Evolutionary conservation across 768 basidiomycete species (phyloP).

Genomic region (Boletus reticulatus): DNA sequence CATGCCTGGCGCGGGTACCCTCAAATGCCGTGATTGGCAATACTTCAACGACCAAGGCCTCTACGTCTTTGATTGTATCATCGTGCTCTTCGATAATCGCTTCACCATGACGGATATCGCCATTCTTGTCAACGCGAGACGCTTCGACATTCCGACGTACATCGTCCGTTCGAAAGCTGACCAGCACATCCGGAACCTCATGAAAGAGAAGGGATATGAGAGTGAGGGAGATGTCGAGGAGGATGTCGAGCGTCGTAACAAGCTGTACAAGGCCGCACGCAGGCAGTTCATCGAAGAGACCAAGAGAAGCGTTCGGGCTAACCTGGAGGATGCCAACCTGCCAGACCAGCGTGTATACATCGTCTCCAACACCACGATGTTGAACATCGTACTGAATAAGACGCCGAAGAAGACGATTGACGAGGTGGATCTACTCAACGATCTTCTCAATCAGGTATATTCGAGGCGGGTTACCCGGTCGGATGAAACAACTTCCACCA

Average conservation of each 20-base stretch:
- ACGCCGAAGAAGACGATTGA: constrained; percentile 3
- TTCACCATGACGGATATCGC: constrained; percentile 17
- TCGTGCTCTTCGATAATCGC: background rate
- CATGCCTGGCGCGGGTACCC: background rate
- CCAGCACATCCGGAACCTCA: constrained; percentile 26
- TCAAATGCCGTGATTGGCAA: background rate
- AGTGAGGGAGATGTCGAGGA: constrained; percentile 13
- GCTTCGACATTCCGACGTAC: constrained; percentile 32
- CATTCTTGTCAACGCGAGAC: constrained; percentile 30
- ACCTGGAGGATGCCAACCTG: constrained; percentile 17
- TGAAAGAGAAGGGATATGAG: constrained; percentile 25
- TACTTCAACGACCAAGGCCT: background rate
- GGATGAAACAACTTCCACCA: background rate
- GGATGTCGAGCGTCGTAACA: constrained; percentile 2
- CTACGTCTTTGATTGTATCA: background rate
- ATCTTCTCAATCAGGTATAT: background rate
- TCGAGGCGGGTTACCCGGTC: background rate
- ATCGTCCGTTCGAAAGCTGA: constrained; percentile 39
- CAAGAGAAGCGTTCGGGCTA: constrained; percentile 9
- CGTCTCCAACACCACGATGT: constrained; percentile 15
- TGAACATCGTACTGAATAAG: constrained; percentile 11
- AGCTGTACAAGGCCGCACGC: constrained; percentile 6
- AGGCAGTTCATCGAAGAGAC: constrained; percentile 9
- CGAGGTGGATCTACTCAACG: constrained; percentile 1
- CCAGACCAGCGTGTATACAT: constrained; percentile 25